Percentiles rank a stretch among this genome's conserved stretches.
Evolutionary conservation across 805 yeast species (phyloP).

Genomic region (Starmerella bacillaris): DNA sequence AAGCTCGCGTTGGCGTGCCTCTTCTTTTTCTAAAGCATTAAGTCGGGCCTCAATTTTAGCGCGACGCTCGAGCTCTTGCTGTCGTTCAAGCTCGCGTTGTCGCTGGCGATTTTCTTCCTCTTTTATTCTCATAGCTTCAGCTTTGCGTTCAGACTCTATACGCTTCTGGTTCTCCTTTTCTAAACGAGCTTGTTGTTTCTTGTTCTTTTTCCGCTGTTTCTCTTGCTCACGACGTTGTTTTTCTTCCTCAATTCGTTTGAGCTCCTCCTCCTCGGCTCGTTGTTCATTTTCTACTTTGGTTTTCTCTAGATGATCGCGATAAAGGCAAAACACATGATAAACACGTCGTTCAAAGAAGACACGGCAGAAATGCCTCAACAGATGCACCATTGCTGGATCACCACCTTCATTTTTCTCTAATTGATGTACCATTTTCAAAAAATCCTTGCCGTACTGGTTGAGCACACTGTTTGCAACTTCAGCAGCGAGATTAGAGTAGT

Average conservation of each 20-base stretch:
- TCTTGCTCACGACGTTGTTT: neutral
- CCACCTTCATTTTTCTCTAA: too few species aligned
- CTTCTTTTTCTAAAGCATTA: slow-evolving; percentile 20
- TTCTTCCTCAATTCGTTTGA: neutral
- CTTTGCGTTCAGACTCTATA: slow-evolving; percentile 21
- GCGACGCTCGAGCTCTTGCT: slow-evolving; percentile 19
- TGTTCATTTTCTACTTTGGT: too few species aligned
- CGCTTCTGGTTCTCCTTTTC: slow-evolving; percentile 24
- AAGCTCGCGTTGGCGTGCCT: slow-evolving; percentile 1
- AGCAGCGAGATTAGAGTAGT: too few species aligned
- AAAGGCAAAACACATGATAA: too few species aligned
- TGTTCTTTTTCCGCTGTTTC: slow-evolving; percentile 26
- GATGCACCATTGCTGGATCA: too few species aligned
- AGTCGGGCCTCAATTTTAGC: slow-evolving; percentile 19
- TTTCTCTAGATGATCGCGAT: too few species aligned
- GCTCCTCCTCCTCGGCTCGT: too few species aligned
- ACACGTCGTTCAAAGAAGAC: too few species aligned
- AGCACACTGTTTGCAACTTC: too few species aligned
- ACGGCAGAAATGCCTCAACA: too few species aligned
- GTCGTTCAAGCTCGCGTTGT: slow-evolving; percentile 18
- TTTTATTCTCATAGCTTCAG: slow-evolving; percentile 17
- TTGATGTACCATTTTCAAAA: too few species aligned
- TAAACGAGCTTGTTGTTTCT: slow-evolving; percentile 27
- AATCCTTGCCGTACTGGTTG: too few species aligned
- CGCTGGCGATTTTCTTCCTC: slow-evolving; percentile 14